Base-by-base conservation (phyloP, 2,329 filamentous ascomycete genomes). In the Domatiomyces globalis region DNA sequence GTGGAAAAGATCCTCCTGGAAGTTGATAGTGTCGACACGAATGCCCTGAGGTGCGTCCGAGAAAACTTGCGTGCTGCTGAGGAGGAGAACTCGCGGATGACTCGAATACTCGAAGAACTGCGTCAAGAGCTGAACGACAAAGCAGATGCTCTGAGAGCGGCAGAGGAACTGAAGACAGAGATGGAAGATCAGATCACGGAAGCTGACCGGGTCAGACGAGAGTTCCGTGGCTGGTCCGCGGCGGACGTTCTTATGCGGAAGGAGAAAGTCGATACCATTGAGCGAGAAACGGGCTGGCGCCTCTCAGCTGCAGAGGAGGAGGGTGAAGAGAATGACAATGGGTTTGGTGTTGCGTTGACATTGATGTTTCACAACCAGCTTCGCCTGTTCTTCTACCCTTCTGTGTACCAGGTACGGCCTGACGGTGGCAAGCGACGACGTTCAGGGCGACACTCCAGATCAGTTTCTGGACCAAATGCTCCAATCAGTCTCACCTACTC, bases 201-300 rank as follows among this genome's bases (percentile, higher is more conserved):
- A 61, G 86, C 89, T 0, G 88, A 95, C 65, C 82, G 81, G 57
- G 74, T 94, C 22, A 79, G 85, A 55, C 88, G 95, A 65, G 85
- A 94, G 62, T 94, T 85, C 64, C 81, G 89, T 49, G 89, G 90
- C 42, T 95, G 89, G 83, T 90, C 83, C 51, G 79, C 83, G 49
- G 81, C 77, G 25, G 92, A 96, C 67, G 86, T 96, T 56, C 77
- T 77, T 56, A 71, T 73, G 42, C 73, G 94, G n/a, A 88, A 89
- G 76, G 78, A 85, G 86, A 74, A 64, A 72, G 69, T 72, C 25
- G 62, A 66, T 45, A 56, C 58, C 2, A 62, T 72, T 36, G 68
- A 73, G 57, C 56, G 60, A 22, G 62, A 67, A 54, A 70, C 68
- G 8, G 69, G 70, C n/a, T 73, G 71, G 71, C 66, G 63, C 12